Conservation (phyloP, 495 filamentous ascomycete species). For the Penicillium paradoxum region DNA sequence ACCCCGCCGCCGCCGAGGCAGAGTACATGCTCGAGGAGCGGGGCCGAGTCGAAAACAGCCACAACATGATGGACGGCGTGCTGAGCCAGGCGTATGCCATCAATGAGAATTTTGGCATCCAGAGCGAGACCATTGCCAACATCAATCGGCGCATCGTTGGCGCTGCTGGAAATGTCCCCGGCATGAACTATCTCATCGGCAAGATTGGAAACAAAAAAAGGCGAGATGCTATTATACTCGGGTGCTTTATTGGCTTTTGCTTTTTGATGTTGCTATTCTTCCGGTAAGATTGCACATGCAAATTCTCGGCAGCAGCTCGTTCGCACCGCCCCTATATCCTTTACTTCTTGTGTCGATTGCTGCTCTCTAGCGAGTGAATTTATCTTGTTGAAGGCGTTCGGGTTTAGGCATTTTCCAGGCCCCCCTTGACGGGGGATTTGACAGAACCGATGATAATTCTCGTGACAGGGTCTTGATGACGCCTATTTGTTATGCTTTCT, state of each 20-base stretch:
- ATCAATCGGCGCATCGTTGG: constrained; percentile 85
- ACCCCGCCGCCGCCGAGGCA: constrained; percentile 76
- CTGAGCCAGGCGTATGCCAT: constrained; percentile 96
- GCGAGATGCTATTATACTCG: constrained; percentile 91
- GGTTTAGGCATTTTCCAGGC: constrained; percentile 15
- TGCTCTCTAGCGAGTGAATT: constrained; percentile 20
- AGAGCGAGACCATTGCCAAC: constrained; percentile 78
- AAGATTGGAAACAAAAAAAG: constrained; percentile 94
- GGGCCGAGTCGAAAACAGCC: constrained; percentile 73
- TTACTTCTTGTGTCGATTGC: constrained; percentile 10
- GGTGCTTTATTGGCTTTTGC: constrained; percentile 83
- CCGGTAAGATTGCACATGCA: constrained; percentile 40
- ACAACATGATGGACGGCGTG: constrained; percentile 83
- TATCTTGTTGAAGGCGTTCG: constrained; percentile 17
- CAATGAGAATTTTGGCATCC: constrained; percentile 81
- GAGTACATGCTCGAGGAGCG: constrained; percentile 98
- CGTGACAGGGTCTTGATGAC: constrained; percentile 13
- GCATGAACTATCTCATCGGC: constrained; percentile 86
- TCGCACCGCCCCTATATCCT: background rate
- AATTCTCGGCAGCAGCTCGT: background rate
- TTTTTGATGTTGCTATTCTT: constrained; percentile 84
- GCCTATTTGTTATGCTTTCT: constrained; percentile 16
- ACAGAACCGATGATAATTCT: constrained; percentile 18
- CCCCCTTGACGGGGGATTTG: constrained; percentile 9
- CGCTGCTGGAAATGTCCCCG: constrained; percentile 84